A percentile compares a stretch with the other conserved stretches of the same genome.
Conservation (phyloP, 1,139 yeast genomes). For the Kazachstania sp. region DNA sequence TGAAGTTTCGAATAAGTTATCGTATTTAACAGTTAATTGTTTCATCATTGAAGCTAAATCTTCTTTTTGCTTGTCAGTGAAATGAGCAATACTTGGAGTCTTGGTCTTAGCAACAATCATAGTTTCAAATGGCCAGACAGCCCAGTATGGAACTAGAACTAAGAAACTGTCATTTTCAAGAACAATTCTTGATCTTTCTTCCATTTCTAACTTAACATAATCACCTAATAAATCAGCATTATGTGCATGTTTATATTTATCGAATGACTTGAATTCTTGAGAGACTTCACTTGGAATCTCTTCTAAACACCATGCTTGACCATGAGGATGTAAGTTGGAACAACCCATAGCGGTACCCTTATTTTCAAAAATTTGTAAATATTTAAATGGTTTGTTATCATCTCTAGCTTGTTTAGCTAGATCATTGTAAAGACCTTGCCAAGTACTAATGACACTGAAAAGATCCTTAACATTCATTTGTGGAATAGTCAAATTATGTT, state of each 20-base stretch:
- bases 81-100: constrained; percentile 44
- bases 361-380: constrained; percentile 69
- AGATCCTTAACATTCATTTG: constrained; percentile 45
- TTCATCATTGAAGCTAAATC: constrained; percentile 54
- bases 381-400: constrained; percentile 43
- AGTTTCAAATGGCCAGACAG: constrained; percentile 75
- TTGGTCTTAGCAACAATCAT: constrained; percentile 51
- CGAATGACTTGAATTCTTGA: constrained; percentile 46
- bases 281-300: constrained; percentile 62
- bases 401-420: constrained; percentile 34
- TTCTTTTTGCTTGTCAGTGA: constrained; percentile 40
- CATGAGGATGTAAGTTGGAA: constrained; percentile 75
- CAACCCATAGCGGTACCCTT: constrained; percentile 80
- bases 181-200: constrained; percentile 46
- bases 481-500: constrained; percentile 60
- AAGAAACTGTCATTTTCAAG: constrained; percentile 54
- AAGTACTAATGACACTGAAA: constrained; percentile 43
- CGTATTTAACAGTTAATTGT: constrained; percentile 55
- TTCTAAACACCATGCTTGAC: constrained; percentile 72
- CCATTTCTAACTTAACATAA: constrained; percentile 52
- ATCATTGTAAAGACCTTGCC: constrained; percentile 48
- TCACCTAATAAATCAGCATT: constrained; percentile 51
- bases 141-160: constrained; percentile 79
- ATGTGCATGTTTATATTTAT: constrained; percentile 39
- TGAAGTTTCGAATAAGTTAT: constrained; percentile 58